Conservation (phyloP, 768 basidiomycete genomes). For the Auriscalpium microsporum region DNA sequence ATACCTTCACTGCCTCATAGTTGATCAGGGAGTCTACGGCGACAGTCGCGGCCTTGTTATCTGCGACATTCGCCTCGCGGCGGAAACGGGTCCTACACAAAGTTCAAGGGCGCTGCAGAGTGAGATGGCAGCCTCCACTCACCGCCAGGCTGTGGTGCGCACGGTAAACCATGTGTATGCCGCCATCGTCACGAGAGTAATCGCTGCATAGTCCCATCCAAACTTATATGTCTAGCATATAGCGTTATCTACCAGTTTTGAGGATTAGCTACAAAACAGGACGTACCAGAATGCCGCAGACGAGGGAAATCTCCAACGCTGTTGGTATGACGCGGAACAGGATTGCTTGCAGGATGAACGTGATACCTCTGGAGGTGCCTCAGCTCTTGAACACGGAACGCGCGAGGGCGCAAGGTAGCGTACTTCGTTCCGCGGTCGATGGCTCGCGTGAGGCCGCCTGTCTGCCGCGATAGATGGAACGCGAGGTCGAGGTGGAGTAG, state of each 20-base stretch:
- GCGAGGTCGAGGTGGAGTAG: slow-evolving; percentile 82
- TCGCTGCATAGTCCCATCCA: slow-evolving; percentile 93
- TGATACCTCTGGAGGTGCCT: slow-evolving; percentile 66
- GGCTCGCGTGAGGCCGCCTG: slow-evolving; percentile 90
- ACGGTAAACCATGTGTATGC: slow-evolving; percentile 98
- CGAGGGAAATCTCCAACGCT: slow-evolving; percentile 90
- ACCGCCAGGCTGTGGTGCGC: slow-evolving; percentile 95
- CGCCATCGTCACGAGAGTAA: slow-evolving; percentile 76
- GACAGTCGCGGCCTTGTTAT: slow-evolving; percentile 90
- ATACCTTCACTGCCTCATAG: slow-evolving; percentile 96
- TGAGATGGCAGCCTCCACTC: slow-evolving; percentile 8
- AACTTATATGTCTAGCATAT: slow-evolving; percentile 82
- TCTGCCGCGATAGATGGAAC: slow-evolving; percentile 90
- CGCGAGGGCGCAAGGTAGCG: slow-evolving; percentile 11
- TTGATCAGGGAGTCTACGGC: slow-evolving; percentile 96
- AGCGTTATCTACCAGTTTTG: too few relatives aligned
- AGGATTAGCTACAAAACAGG: too few relatives aligned
- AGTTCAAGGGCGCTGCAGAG: neutral
- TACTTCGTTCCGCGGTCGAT: slow-evolving; percentile 98
- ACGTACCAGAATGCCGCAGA: slow-evolving; percentile 91
- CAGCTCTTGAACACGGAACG: neutral
- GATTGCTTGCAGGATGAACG: slow-evolving; percentile 87
- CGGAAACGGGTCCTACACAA: slow-evolving; percentile 76
- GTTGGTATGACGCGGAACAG: slow-evolving; percentile 95
- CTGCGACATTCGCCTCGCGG: slow-evolving; percentile 89